Conservation (phyloP, 2,329 filamentous ascomycete species). For the Elsinoe perseae region DNA sequence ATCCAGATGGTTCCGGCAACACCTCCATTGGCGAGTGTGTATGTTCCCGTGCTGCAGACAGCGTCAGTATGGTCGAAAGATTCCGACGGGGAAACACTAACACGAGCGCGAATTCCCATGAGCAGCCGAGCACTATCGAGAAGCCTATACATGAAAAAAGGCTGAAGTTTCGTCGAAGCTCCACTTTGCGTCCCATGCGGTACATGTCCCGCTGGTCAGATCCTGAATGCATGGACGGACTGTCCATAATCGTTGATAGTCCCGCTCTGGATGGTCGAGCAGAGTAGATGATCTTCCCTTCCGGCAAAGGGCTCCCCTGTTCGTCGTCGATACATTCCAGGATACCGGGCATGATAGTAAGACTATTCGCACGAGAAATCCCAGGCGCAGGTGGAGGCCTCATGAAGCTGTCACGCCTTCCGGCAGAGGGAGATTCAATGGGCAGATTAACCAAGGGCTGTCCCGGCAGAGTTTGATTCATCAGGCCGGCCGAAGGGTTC, state of each 20-base stretch:
- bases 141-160: constrained; percentile 26
- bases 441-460: constrained; percentile 5
- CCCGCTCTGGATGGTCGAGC: constrained; percentile 5
- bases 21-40: constrained; percentile 26
- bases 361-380: constrained; percentile 4
- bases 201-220: constrained; percentile 15
- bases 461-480: neutral
- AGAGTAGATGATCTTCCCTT: neutral
- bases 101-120: constrained; percentile 23
- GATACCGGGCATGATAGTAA: constrained; percentile 14
- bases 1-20: constrained; percentile 30
- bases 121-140: constrained; percentile 26
- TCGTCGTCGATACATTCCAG: constrained; percentile 14
- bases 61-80: neutral
- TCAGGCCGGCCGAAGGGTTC: constrained; percentile 4
- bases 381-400: neutral
- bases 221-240: constrained; percentile 3
- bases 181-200: constrained; percentile 15
- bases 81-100: neutral
- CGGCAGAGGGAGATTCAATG: neutral
- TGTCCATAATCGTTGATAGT: constrained; percentile 9
- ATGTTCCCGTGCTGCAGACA: constrained; percentile 8
- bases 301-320: constrained; percentile 5
- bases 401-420: constrained; percentile 10
- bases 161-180: constrained; percentile 21